phyloP scores from a whole-genome alignment of 352 stramenopile genomes.

The Discostella stelligera region DNA sequence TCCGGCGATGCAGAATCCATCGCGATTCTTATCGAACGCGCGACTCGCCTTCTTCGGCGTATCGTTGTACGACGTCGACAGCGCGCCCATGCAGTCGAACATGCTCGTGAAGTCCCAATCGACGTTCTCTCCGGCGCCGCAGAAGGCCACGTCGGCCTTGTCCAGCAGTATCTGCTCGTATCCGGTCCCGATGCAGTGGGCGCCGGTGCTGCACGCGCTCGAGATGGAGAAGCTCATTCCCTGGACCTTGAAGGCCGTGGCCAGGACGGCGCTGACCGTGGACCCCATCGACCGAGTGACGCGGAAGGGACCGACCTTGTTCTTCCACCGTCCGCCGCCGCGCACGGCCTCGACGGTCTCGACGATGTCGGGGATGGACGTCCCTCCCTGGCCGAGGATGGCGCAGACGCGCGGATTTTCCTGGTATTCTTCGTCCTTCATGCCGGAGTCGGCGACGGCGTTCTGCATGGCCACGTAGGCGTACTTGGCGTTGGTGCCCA shows the following conservation, averaged over 20 bases:
- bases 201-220: conserved; percentile 81
- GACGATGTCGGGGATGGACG: conserved; percentile 82
- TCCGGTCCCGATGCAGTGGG: conserved; percentile 84
- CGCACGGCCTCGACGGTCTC: conserved; percentile 81
- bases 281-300: conserved; percentile 84
- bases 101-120: conserved; percentile 85
- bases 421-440: conserved; percentile 79
- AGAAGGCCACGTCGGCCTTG: conserved; percentile 84
- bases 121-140: conserved; percentile 81
- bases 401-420: conserved; percentile 79
- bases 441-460: conserved; percentile 74
- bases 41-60: conserved; percentile 79
- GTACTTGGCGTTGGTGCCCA: conserved; percentile 83
- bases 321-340: conserved; percentile 79
- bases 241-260: conserved; percentile 83
- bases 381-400: conserved; percentile 84
- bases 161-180: conserved; percentile 84
- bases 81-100: conserved; percentile 85
- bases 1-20: conserved; percentile 98
- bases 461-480: conserved; percentile 81
- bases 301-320: conserved; percentile 84
- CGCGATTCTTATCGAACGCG: conserved; percentile 93
- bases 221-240: conserved; percentile 82
- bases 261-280: conserved; percentile 79
- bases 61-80: conserved; percentile 94